phyloP scores from a whole-genome alignment of 2,329 filamentous ascomycete species.

The Allantophomopsis cytisporea region DNA sequence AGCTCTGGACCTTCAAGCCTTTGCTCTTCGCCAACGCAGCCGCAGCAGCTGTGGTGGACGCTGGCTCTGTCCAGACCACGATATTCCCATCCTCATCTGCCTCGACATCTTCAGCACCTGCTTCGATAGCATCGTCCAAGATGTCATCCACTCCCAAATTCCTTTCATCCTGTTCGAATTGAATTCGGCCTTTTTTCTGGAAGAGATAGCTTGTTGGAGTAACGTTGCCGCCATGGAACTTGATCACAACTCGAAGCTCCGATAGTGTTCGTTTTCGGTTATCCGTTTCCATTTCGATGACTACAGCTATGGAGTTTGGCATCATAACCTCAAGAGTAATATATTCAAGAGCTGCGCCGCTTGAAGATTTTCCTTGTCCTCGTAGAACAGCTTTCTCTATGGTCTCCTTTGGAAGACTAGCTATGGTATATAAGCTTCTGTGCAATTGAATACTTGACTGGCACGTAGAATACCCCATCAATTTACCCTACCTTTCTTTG shows the following conservation, averaged over 20 bases:
- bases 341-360: conserved; percentile 63
- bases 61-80: conserved; percentile 57
- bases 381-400: conserved; percentile 81
- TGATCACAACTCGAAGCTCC: conserved; percentile 59
- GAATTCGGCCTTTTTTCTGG: conserved; percentile 61
- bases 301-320: conserved; percentile 60
- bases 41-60: conserved; percentile 47
- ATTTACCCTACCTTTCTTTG: conserved; percentile 53
- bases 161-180: conserved; percentile 47
- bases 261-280: conserved; percentile 61
- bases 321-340: conserved; percentile 72
- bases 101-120: conserved; percentile 64
- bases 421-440: conserved; percentile 21
- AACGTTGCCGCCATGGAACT: conserved; percentile 53
- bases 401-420: conserved; percentile 66
- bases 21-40: conserved; percentile 49
- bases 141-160: conserved; percentile 47
- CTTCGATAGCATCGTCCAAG: conserved; percentile 72
- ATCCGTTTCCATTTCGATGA: conserved; percentile 80
- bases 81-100: conserved; percentile 55
- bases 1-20: conserved; percentile 53
- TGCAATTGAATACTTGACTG: conserved; percentile 1
- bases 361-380: conserved; percentile 70
- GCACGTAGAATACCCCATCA: conserved; percentile 13
- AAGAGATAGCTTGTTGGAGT: conserved; percentile 79